These are phyloP conservation scores for Termitomyces sp. DNA, from an alignment of 768 basidiomycete genomes.

Conservation along the genomic window DNA sequence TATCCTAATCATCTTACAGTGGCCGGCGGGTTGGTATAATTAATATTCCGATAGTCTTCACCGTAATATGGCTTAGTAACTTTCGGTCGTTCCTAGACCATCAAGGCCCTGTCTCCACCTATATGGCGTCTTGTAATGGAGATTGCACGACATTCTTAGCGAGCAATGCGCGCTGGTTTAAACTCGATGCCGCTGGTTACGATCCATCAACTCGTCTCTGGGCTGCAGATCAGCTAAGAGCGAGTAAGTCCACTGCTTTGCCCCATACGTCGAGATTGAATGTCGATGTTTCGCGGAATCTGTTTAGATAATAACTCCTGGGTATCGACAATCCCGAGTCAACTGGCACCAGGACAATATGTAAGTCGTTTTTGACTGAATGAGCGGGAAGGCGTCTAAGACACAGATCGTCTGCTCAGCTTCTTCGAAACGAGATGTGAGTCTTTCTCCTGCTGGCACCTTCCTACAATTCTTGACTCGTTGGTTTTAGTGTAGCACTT, in stretches of 20 bases:
- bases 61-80: not conserved
- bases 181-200: not conserved
- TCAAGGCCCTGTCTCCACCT: not conserved
- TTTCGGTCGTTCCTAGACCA: not conserved
- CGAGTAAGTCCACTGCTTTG: not conserved
- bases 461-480: not conserved
- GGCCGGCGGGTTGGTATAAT: not conserved
- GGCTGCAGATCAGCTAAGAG: not conserved
- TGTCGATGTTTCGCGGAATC: not conserved
- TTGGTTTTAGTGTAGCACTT: not conserved
- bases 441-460: not conserved
- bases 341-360: not conserved
- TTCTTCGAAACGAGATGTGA: not conserved
- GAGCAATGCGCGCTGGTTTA: not conserved
- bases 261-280: not conserved
- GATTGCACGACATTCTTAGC: not conserved
- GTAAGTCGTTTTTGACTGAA: not conserved
- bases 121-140: not conserved
- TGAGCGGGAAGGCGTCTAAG: not conserved
- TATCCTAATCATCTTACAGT: not conserved
- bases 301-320: not conserved
- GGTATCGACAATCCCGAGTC: not conserved
- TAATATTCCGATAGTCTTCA: not conserved
- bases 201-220: not conserved
- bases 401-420: not conserved